Evolutionary conservation across 805 yeast species (phyloP).

Genomic region (Wickerhamomyces chaumierensis): DNA sequence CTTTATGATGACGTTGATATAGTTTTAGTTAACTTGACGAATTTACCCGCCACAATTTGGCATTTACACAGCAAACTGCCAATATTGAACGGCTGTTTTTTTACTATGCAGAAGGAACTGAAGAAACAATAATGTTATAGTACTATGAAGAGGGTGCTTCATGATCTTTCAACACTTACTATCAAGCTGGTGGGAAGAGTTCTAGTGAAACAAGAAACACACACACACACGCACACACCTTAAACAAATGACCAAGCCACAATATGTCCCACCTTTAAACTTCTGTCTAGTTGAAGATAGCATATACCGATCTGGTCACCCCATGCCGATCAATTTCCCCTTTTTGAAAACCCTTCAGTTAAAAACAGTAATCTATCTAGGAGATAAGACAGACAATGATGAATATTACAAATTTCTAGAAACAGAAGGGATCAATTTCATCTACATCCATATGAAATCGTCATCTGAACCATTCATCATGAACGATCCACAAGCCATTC

Average conservation of each 20-base stretch:
- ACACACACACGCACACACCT: too few relatives aligned
- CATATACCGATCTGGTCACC: slow-evolving; percentile 87
- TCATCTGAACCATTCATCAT: slow-evolving; percentile 64
- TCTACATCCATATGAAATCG: slow-evolving; percentile 53
- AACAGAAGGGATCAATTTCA: slow-evolving; percentile 38
- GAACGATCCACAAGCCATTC: slow-evolving; percentile 48
- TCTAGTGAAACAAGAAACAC: too few relatives aligned
- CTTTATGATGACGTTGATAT: too few relatives aligned
- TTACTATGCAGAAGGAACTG: too few relatives aligned
- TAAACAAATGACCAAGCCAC: slow-evolving; percentile 1
- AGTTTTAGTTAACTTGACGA: too few relatives aligned
- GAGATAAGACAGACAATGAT: slow-evolving; percentile 58
- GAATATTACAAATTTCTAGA: slow-evolving; percentile 66
- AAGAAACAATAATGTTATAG: too few relatives aligned
- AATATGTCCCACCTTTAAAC: slow-evolving; percentile 80
- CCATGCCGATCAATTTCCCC: slow-evolving; percentile 76
- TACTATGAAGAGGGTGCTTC: too few relatives aligned
- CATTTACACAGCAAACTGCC: too few relatives aligned
- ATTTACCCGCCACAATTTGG: too few relatives aligned
- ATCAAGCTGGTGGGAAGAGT: too few relatives aligned
- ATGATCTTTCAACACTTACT: too few relatives aligned
- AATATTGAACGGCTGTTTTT: too few relatives aligned
- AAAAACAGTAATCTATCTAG: slow-evolving; percentile 72
- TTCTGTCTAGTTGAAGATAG: slow-evolving; percentile 83
- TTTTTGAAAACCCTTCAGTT: slow-evolving; percentile 60